Evolutionary conservation across 2,329 filamentous ascomycete genomes (phyloP), one percentile per base, ranked within the genome.

Genomic region (Rhexocercosporidium sp.): DNA sequence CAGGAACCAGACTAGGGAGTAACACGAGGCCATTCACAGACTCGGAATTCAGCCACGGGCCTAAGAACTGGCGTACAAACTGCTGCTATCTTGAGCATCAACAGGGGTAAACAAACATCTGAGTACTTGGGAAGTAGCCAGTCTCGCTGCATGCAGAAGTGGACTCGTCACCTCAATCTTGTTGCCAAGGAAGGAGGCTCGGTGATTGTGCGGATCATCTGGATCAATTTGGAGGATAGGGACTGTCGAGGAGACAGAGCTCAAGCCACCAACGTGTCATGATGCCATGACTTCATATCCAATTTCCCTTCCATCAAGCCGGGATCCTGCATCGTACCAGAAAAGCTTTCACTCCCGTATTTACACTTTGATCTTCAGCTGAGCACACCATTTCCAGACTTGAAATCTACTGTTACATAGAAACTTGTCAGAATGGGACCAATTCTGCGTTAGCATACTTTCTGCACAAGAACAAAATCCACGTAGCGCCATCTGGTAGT

Each of bases 1-100:
- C 53, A 64, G 62, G 62, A 59, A 64, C 62, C 62, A 49, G 37
- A 49, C 39, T 64, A 4, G 7, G 29, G n/a, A n/a, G n/a, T n/a
- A n/a, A n/a, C n/a, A n/a, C 27, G 27, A 37, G 46, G 41, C 53
- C 51, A 64, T n/a, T 31, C 41, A 59, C 27, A 16, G 29, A 39
- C 53, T 25, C 4, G 20, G 25, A 29, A 59, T 20, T 34, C 39
- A 59, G 39, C 62, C 37, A 34, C 29, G n/a, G 18, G 3, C 29
- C 6, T n/a, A 20, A 25, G 25, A 11, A 22, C 27, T 34, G 27
- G 51, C n/a, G 8, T 29, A 22, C 12, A 39, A 37, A 4, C 27
- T 29, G 49, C 12, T 34, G 29, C 49, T 53, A 53, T 53, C 49
- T 34, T 56, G 51, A 22, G 51, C 7, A 3, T 37, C 27, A 3